Evolutionary conservation across 2,329 filamentous ascomycete species (phyloP), one percentile per base, ranked within the genome.

Genomic region (Aspergillus luchuensis): DNA sequence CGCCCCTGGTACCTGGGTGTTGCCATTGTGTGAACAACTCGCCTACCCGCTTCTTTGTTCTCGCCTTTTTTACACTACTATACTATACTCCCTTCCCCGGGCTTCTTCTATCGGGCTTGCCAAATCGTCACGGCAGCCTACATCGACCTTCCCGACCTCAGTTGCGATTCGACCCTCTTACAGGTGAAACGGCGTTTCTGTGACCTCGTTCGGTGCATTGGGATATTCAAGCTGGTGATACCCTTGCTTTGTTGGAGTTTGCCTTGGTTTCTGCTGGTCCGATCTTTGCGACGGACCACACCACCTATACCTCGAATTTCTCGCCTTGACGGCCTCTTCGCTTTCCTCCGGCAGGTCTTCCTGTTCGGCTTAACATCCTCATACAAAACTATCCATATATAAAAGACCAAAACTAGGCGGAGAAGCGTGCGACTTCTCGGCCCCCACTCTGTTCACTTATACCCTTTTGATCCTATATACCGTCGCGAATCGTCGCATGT

Each of bases 401-500:
- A 50, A 61, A 51, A 48, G 39, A n/a, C 38, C 51, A 49, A 49
- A 56, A 28, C 33, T 39, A 60, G 51, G 58, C 53, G 64, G 57
- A 62, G 61, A 56, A 56, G 54, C 43, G 38, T 56, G 52, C 57
- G 30, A 53, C 50, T 59, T 57, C 60, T 58, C 60, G 50, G 50
- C 45, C 62, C 41, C 62, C 53, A 49, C 21, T 53, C 55, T 23
- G 41, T 48, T 60, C 53, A 60, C 60, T 23, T 45, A 36, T 51
- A 59, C 56, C 54, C 45, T 63, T 66, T 61, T 59, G 51, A 60
- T 60, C 43, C 43, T 66, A 52, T 59, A 48, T 62, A 60, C 61
- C 54, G 60, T 67, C 68, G 74, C 74, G 73, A 73, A 70, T 74
- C 69, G 67, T 77, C 75, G 75, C 75, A 77, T 77, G 75, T 75